These are phyloP conservation scores for Xerocomus brunneocitrinus DNA, from an alignment of 768 basidiomycete genomes.

Conservation along the genomic window DNA sequence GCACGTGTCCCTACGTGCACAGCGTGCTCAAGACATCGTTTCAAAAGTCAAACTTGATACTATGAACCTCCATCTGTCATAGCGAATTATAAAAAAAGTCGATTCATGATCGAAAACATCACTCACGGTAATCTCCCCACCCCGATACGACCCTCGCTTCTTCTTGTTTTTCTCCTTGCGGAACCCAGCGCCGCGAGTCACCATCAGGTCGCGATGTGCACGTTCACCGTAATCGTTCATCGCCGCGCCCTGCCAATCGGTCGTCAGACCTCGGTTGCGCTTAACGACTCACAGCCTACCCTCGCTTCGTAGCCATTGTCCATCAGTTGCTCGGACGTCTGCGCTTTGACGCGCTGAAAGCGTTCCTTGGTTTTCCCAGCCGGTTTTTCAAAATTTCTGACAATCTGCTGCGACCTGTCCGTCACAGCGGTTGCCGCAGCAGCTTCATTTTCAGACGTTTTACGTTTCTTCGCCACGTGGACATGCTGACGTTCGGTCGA, in stretches of 20 bases:
- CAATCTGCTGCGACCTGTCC: background rate
- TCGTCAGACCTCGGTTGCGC: background rate
- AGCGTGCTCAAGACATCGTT: background rate
- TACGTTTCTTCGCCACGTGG: slow-evolving; percentile 57
- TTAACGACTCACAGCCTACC: slow-evolving; percentile 39
- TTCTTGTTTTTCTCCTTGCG: slow-evolving; percentile 99
- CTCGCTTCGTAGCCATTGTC: slow-evolving; percentile 82
- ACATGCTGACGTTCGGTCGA: background rate
- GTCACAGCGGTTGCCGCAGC: slow-evolving; percentile 45
- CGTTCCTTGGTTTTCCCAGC: slow-evolving; percentile 51
- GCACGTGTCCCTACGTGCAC: background rate
- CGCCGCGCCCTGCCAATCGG: slow-evolving; percentile 48
- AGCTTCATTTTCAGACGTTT: slow-evolving; percentile 46
- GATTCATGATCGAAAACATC: background rate
- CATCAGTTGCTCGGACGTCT: slow-evolving; percentile 35
- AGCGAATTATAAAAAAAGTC: background rate
- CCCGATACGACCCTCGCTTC: slow-evolving; percentile 90
- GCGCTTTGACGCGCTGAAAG: slow-evolving; percentile 76
- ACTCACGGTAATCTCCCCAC: slow-evolving; percentile 91
- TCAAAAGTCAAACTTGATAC: slow-evolving; percentile 71
- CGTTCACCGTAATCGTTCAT: slow-evolving; percentile 82
- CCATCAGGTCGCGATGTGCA: slow-evolving; percentile 83
- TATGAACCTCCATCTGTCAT: slow-evolving; percentile 70
- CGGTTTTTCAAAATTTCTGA: slow-evolving; percentile 11
- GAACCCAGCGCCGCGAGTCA: slow-evolving; percentile 92